These are phyloP conservation scores for Populus euphratica DNA, from an alignment of 345 rosid species.

Conservation along the genomic window DNA sequence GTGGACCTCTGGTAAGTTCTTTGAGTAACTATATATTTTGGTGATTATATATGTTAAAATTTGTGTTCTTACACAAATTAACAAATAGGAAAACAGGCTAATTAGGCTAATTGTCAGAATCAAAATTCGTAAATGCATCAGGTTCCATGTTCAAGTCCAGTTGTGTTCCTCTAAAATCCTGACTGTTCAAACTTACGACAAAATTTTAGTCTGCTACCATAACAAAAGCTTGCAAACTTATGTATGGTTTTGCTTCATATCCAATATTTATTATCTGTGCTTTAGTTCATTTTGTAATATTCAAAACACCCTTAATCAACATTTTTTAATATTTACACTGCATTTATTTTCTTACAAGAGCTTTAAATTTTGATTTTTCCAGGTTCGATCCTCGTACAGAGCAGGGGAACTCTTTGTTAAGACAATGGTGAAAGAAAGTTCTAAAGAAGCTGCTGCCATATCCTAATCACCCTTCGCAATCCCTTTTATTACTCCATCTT, in stretches of 20 bases:
- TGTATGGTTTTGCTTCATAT: background rate
- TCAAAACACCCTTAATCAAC: background rate
- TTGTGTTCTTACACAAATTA: background rate
- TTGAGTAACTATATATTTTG: background rate
- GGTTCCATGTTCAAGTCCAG: background rate
- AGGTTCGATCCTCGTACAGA: constrained; percentile 94
- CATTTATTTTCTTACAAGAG: background rate
- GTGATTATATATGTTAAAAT: background rate
- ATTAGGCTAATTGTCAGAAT: background rate
- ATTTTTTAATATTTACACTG: background rate
- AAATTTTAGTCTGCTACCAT: background rate
- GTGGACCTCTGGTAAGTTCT: constrained; percentile 86
- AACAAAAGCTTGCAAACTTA: background rate
- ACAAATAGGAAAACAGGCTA: background rate
- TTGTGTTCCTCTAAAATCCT: background rate
- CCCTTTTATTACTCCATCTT: background rate
- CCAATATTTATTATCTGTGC: background rate
- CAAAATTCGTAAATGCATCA: background rate
- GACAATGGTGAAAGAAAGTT: constrained; percentile 84
- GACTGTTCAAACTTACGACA: background rate
- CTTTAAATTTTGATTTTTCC: constrained; percentile 13
- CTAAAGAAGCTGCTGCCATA: constrained; percentile 11
- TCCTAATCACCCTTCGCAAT: constrained; percentile 3
- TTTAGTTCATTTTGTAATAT: background rate
- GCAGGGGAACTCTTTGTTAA: constrained; percentile 93